Evolutionary conservation across 2,329 filamentous ascomycete species (phyloP).

Genomic region (Alternaria sp.): DNA sequence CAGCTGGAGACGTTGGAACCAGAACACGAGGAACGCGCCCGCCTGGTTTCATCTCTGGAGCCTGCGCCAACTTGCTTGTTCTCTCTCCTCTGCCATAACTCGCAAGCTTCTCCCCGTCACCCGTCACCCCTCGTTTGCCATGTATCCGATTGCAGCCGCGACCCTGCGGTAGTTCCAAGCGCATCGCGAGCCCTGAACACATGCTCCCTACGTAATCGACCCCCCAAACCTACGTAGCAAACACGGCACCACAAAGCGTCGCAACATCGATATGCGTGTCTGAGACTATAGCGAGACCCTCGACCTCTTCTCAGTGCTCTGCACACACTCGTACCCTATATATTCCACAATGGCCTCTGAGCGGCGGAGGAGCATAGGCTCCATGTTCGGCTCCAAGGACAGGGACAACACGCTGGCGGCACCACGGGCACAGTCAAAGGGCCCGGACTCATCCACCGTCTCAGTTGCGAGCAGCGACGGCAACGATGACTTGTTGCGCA

Average conservation of each 20-base stretch:
- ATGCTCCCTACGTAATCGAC: constrained; percentile 26
- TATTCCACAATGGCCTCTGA: constrained; percentile 32
- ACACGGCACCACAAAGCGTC: not conserved
- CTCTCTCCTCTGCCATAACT: not conserved
- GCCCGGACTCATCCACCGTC: constrained; percentile 40
- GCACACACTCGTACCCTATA: not conserved
- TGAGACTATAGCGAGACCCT: constrained; percentile 4
- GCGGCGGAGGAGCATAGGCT: constrained; percentile 33
- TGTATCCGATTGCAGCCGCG: constrained; percentile 3
- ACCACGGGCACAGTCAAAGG: constrained; percentile 34
- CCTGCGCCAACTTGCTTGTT: constrained; percentile 4
- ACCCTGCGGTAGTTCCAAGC: constrained; percentile 8
- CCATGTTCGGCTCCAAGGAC: constrained; percentile 19
- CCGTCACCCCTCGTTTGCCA: not conserved
- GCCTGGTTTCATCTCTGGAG: constrained; percentile 15
- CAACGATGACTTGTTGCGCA: constrained; percentile 35
- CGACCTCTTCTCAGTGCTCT: constrained; percentile 1
- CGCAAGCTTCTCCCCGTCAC: not conserved
- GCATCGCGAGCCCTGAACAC: not conserved
- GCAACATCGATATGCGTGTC: constrained; percentile 15
- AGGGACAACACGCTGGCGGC: constrained; percentile 36
- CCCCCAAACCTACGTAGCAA: constrained; percentile 5
- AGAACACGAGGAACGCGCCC: constrained; percentile 2
- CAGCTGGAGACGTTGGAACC: constrained; percentile 10
- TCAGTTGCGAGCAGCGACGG: constrained; percentile 46